Base-by-base conservation (phyloP, 768 basidiomycete species). In the Lactarius quietus region DNA sequence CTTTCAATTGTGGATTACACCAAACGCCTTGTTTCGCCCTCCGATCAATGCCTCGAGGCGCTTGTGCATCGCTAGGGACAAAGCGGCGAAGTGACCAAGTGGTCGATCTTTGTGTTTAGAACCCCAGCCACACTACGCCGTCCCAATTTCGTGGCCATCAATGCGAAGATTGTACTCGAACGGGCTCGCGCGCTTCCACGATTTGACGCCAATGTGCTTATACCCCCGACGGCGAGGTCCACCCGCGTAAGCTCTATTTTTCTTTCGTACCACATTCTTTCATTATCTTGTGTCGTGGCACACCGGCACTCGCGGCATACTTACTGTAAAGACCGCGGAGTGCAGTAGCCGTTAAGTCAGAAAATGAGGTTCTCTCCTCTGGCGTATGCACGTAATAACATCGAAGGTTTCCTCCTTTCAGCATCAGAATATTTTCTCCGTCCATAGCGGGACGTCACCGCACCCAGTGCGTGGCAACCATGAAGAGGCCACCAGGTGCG, bases 1-100 rank as follows among this genome's bases (percentile, higher is more conserved):
- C 45, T 8, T 55, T 62, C 51, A 45, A 58, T 66, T 66, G 65
- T 59, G 65, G 57, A 66, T 45, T 33, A 54, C 62, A 38, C 35
- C 14, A 8, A 57, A 38, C 33, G 36, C 53, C 26, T 18, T 59
- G 48, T 64, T 51, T 64, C 61, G 10, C 36, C 51, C 6, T 62
- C 51, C 57, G 61, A 62, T 66, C 36, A 36, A 62, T 66, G 61
- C 65, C 65, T 66, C 57, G 65, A 66, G 65, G 65, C 65, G 31
- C 45, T 33, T 56, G 61, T 39, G 57, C 61, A 58, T 41, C 20
- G 55, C 43, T 38, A 45, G 28, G n/a, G 65, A 66, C 65, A 66
- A 66, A 57, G 65, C 62, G 65, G 61, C 29, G 51, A 29, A 54
- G 52, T 39, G 23, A 58, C 61, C 23, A 58, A 59, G 57, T 57